Conservation (phyloP, 495 filamentous ascomycete species). For the Lophiotrema nucula region DNA sequence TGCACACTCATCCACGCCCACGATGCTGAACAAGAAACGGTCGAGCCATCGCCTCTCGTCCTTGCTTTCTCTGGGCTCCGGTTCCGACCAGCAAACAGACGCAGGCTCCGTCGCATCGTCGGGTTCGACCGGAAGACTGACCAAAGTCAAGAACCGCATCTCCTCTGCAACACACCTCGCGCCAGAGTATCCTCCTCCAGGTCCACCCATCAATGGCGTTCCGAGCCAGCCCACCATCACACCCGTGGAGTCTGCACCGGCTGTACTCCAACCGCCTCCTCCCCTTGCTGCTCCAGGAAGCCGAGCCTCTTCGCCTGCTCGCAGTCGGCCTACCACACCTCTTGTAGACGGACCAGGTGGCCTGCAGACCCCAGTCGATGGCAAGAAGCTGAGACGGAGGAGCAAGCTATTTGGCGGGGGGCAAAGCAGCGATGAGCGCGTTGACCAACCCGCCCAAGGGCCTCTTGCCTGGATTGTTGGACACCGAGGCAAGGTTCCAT, state of each 20-base stretch:
- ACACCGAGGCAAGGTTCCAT: conserved; percentile 26
- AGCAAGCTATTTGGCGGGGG: conserved; percentile 23
- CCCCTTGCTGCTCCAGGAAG: conserved; percentile 5
- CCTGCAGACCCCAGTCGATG: conserved; percentile 4
- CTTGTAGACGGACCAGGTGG: conserved; percentile 2
- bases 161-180: conserved; percentile 14
- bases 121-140: conserved; percentile 11
- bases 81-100: too few relatives aligned
- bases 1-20: not conserved
- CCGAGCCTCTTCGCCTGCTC: conserved; percentile 20
- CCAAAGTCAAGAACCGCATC: conserved; percentile 20
- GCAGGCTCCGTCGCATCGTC: conserved; percentile 8
- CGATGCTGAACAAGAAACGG: conserved; percentile 12
- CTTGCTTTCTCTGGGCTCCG: conserved; percentile 16
- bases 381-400: conserved; percentile 22
- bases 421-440: conserved; percentile 24
- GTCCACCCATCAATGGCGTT: not conserved
- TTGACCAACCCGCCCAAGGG: conserved; percentile 1
- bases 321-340: conserved; percentile 19
- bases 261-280: conserved; percentile 21
- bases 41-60: conserved; percentile 26
- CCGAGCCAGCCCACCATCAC: conserved; percentile 1
- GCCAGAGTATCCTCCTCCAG: conserved; percentile 20
- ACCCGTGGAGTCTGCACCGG: conserved; percentile 16
- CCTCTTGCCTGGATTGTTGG: conserved; percentile 33